These are phyloP conservation scores for Fusarium chaquense DNA, from an alignment of 2,329 filamentous ascomycete genomes.

Conservation along the genomic window DNA sequence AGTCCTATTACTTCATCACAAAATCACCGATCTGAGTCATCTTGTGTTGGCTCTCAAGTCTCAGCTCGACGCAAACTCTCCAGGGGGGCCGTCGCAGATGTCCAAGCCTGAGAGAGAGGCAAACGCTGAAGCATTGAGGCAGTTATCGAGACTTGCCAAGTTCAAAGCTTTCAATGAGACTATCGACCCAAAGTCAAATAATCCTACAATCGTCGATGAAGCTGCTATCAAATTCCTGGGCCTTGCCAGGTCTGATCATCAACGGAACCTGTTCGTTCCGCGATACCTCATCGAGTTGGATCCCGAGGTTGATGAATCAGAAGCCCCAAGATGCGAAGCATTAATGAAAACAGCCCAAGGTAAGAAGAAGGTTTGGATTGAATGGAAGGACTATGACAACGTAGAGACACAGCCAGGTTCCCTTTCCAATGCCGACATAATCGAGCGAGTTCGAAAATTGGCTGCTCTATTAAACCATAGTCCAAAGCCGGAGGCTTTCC, in stretches of 20 bases:
- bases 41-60: constrained; percentile 61
- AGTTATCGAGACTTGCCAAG: constrained; percentile 60
- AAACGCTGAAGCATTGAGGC: constrained; percentile 56
- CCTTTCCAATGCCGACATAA: constrained; percentile 57
- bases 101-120: constrained; percentile 53
- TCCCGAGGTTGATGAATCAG: constrained; percentile 50
- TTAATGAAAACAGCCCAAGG: constrained; percentile 52
- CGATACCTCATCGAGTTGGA: constrained; percentile 53
- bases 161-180: constrained; percentile 65
- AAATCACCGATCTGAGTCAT: constrained; percentile 59
- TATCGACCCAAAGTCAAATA: constrained; percentile 54
- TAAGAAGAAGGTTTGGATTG: constrained; percentile 60
- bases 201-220: constrained; percentile 51
- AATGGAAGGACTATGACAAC: constrained; percentile 63
- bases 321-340: constrained; percentile 56
- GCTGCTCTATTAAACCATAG: constrained; percentile 61
- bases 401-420: constrained; percentile 52
- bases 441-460: constrained; percentile 60
- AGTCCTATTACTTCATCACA: constrained; percentile 61
- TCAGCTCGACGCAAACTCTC: constrained; percentile 53
- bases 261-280: constrained; percentile 52
- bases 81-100: constrained; percentile 47
- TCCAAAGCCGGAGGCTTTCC: constrained; percentile 62
- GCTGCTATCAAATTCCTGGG: constrained; percentile 55
- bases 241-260: constrained; percentile 52